phyloP scores from a whole-genome alignment of 139 green algal species.

The Eudorina sp. region DNA sequence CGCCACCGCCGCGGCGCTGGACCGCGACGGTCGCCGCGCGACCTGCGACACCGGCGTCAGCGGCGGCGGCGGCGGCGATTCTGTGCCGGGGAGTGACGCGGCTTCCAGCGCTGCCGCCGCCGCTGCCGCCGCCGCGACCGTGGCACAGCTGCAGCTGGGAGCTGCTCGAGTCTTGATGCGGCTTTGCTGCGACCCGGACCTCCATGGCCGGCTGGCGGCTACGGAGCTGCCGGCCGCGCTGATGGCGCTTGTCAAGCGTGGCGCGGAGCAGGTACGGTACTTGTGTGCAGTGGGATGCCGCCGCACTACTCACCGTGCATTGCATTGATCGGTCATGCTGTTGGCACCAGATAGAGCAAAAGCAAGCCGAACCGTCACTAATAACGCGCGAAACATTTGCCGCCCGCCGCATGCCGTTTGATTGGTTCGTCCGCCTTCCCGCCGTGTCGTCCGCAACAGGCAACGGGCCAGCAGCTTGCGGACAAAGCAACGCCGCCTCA shows the following conservation, averaged over 20 bases:
- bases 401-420: background rate
- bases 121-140: background rate
- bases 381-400: background rate
- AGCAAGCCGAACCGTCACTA: background rate
- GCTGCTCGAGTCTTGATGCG: slow-evolving; percentile 22
- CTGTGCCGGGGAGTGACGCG: no score
- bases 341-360: no score
- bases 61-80: background rate
- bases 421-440: background rate
- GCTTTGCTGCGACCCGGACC: slow-evolving; percentile 30
- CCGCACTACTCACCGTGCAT: background rate
- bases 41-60: background rate
- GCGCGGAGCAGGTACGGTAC: background rate
- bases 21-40: background rate
- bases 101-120: background rate
- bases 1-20: background rate
- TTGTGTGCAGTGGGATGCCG: no score
- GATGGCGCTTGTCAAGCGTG: slow-evolving; percentile 5
- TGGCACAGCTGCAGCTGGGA: background rate
- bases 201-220: slow-evolving; percentile 30
- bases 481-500: background rate
- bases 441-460: background rate
- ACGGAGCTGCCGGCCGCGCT: slow-evolving; percentile 42
- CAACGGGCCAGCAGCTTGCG: background rate
- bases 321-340: background rate